These are phyloP conservation scores for Naematelia encephala DNA, from an alignment of 768 basidiomycete species.

Conservation along the genomic window DNA sequence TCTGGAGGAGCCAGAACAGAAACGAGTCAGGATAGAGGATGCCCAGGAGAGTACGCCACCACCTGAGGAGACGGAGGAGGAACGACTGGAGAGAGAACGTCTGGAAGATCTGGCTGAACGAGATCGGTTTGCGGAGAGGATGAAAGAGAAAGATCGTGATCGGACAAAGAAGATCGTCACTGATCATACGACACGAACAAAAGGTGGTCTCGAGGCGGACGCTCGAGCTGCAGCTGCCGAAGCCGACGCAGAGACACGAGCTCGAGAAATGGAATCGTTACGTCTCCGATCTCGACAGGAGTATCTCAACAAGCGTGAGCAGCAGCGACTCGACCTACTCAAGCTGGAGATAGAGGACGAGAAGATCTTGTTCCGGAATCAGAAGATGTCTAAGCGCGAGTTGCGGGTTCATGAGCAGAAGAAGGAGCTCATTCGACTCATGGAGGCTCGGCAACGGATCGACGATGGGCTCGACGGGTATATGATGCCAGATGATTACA, in stretches of 20 bases:
- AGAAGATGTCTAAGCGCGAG: slow-evolving; percentile 84
- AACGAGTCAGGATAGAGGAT: slow-evolving; percentile 40
- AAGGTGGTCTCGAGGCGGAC: slow-evolving; percentile 74
- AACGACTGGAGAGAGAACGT: slow-evolving; percentile 68
- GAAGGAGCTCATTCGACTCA: slow-evolving; percentile 84
- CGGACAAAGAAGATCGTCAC: slow-evolving; percentile 86
- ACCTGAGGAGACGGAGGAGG: slow-evolving; percentile 67
- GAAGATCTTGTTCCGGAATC: slow-evolving; percentile 81
- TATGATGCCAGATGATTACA: slow-evolving; percentile 92
- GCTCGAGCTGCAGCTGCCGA: slow-evolving; percentile 77
- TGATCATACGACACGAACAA: slow-evolving; percentile 75
- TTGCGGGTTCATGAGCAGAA: slow-evolving; percentile 76
- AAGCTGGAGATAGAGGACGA: slow-evolving; percentile 92
- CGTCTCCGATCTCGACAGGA: slow-evolving; percentile 88
- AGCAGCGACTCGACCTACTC: slow-evolving; percentile 90
- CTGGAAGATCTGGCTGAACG: slow-evolving; percentile 76
- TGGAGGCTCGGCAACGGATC: slow-evolving; percentile 89
- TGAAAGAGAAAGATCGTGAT: slow-evolving; percentile 76
- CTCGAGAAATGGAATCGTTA: slow-evolving; percentile 64
- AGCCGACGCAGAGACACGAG: slow-evolving; percentile 57
- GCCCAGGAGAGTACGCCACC: slow-evolving; percentile 32
- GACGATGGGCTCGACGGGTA: slow-evolving; percentile 97
- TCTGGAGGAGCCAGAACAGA: slow-evolving; percentile 32
- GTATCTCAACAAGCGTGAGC: slow-evolving; percentile 92
- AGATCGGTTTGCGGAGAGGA: slow-evolving; percentile 88